Evolutionary conservation across 2,329 filamentous ascomycete genomes (phyloP), one percentile per base, ranked within the genome.

Genomic region (Coccinonectria pachysandricola): DNA sequence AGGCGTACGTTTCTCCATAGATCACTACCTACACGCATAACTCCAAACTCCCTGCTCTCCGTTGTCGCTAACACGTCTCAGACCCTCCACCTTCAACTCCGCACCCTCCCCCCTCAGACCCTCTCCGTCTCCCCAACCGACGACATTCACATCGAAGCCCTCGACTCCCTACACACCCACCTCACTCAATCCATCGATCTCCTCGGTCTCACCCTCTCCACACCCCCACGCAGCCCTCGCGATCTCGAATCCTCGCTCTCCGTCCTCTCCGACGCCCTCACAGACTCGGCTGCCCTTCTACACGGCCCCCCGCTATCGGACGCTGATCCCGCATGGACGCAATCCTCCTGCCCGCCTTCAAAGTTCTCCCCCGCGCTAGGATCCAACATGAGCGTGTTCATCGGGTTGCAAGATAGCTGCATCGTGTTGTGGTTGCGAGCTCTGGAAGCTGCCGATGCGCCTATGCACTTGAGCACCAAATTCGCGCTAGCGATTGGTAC

Each of bases 121-220:
- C 46, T 75, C 10, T 52, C 55, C 31, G 54, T 74, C 35, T 56
- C 70, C 31, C 56, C 62, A 13, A 41, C 56, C 21, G 55, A 64
- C 29, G 61, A 62, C 11, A 62, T 77, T 40, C 63, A 66, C 40
- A 68, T 96, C 26, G 65, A 71, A 10, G 76, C 86, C 32, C 68
- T 95, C 26, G 74, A 75, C 12, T 60, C 70, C 8, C 71, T 91
- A 8, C 73, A 84, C 36, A 73, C 75, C n/a, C 65, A 86, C 20
- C 77, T 96, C 40, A 88, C 81, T 34, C 73, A 84, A 45, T 79
- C 83, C 31, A 71, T 95, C 36, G 84, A 92, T 52, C 74, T 93
- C 23, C 75, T 94, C 25, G 73, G 79, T 43, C 70, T 92, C 10
- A 84, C 79, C 22, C 68, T 79, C 15, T 79, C 76, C 27, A 40